Base-by-base conservation (phyloP, 352 stramenopile genomes). In the Pseudoperonospora humuli region DNA sequence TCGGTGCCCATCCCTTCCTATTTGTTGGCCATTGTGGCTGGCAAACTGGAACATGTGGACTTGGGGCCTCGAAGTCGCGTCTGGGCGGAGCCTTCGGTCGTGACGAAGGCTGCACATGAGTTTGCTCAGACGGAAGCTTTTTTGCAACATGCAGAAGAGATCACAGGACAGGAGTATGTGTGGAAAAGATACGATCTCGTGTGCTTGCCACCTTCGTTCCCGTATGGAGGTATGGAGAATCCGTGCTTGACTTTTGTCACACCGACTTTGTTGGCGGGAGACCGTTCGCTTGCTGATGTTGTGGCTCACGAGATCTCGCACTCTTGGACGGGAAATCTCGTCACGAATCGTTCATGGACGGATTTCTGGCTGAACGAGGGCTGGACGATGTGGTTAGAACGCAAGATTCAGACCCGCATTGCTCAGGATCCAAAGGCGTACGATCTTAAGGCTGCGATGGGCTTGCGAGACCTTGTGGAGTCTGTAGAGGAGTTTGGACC, bases 351-450 rank as follows among this genome's bases (percentile, higher is more conserved):
- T 43, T 96, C 84, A 39, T 98, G 84, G 81, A 81, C 82, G 14
- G 84, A 98, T 61, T 98, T 98, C 61, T 98, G 94, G 95, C 67
- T 99, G n/a, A 99, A 99, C 57, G 96, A 99, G 52, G 94, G 95
- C 9, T 98, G 91, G 91, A 99, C 96, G 1, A 84, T 96, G 45
- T 98, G 95, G 79, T 77, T 98, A n/a, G 85, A 99, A 68, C 77
- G 95, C 25, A 97, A 98, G 56, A 98, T 98, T 46, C 94, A 97
- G 71, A 74, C 70, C 2, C 61, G 55, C 3, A 81, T 80, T 38
- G 44, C 66, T 13, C 47, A 64, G 29, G 67, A 78, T 24, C 64
- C 65, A 7, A 56, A 61, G 21, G 50, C 56, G 0, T 78, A 75
- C 55, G 73, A 85, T 36, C 51, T 85, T 2, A 77, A 81, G 41